Evolutionary conservation across 495 filamentous ascomycete species (phyloP), one percentile per base, ranked within the genome.

Genomic region (Tuber melanosporum): DNA sequence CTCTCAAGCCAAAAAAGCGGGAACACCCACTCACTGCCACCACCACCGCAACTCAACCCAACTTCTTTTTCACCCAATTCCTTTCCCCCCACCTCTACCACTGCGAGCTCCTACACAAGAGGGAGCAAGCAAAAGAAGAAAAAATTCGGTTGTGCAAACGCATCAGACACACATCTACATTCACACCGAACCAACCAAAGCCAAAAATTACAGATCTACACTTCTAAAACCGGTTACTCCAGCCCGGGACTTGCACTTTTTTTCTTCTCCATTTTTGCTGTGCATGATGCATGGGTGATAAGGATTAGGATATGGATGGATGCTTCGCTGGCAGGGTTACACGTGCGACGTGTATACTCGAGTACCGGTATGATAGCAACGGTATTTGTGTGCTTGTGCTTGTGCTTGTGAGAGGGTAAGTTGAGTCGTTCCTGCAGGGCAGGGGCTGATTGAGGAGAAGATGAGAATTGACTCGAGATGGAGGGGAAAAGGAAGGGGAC

Each of bases 311-410:
- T 26, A 0, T 15, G 26, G 57, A 36, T 36, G 57, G 57, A 36
- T 36, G 57, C 57, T 66, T 66, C 26, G 57, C 57, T 66, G 57
- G 57, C 57, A 66, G 57, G 57, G 57, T 66, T 66, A 66, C 57
- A 66, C 57, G 57, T 36, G 57, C 57, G 57, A 66, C 57, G 57
- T 66, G 57, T 66, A 36, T 41, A 41, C 39, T 41, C n/a, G 42
- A 43, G 42, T 43, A 43, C 39, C 3, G 4, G 39, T 41, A 1
- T 5, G 39, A 41, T 41, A n/a, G 7, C 49, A 57, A 57, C 22
- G 22, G 49, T 57, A 36, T 36, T 17, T 15, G 22, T 62, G 57
- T 62, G 57, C 14, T 66, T 36, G 57, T 17, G 26, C 57, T 36
- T 36, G 52, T 15, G 45, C 45, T 47, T 47, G 3, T 32, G 12